These are phyloP conservation scores for Leucosporidium creatinivorum DNA, from an alignment of 768 basidiomycete species.

Conservation along the genomic window DNA sequence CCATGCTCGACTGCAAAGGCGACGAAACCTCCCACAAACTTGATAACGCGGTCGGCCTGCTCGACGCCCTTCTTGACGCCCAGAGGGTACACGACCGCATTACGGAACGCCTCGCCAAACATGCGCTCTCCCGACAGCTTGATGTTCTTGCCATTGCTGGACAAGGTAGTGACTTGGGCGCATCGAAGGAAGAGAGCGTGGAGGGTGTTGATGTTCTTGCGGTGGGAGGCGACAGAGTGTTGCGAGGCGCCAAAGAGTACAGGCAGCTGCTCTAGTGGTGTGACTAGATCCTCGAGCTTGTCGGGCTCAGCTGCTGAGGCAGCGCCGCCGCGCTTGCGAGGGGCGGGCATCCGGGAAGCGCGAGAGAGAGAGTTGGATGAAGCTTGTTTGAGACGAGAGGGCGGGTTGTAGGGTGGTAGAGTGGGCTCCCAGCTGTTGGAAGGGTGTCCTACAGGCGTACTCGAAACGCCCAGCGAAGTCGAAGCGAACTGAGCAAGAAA, in stretches of 20 bases:
- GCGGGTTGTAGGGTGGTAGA: too few relatives aligned
- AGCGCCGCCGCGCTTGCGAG: not conserved
- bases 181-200: conserved; percentile 69
- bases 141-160: conserved; percentile 33
- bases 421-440: too few relatives aligned
- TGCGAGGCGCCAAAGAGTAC: conserved; percentile 21
- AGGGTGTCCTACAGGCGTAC: too few relatives aligned
- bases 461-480: too few relatives aligned
- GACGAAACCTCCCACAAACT: conserved; percentile 73
- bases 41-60: conserved; percentile 68
- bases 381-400: too few relatives aligned
- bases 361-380: too few relatives aligned
- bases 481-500: too few relatives aligned
- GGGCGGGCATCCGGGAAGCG: conserved; percentile 3
- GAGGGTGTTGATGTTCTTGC: conserved; percentile 77
- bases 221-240: conserved; percentile 56
- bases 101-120: conserved; percentile 62
- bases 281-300: conserved; percentile 11
- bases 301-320: conserved; percentile 5
- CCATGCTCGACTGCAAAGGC: conserved; percentile 70
- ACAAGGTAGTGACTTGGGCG: conserved; percentile 48
- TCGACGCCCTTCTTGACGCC: conserved; percentile 70
- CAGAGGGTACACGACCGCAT: conserved; percentile 53
- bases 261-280: conserved; percentile 14
- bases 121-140: conserved; percentile 66